Conservation (phyloP, 768 basidiomycete genomes). For the Chalciporus chontae region DNA sequence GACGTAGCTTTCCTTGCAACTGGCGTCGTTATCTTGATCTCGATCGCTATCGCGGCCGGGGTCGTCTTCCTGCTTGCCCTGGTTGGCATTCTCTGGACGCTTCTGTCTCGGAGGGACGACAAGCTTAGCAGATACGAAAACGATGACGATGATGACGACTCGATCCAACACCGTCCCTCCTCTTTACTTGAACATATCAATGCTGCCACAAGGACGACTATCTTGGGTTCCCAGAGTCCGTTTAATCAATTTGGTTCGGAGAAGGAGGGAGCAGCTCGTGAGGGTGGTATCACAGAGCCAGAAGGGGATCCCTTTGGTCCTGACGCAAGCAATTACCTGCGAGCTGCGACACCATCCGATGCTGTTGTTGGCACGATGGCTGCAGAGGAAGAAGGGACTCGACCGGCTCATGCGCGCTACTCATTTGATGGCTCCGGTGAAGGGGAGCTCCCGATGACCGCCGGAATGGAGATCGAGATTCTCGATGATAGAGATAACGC, state of each 20-base stretch:
- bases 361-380: slow-evolving; percentile 57
- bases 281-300: slow-evolving; percentile 29
- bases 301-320: slow-evolving; percentile 59
- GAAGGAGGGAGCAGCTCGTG: slow-evolving; percentile 49
- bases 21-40: slow-evolving; percentile 94
- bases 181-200: slow-evolving; percentile 90
- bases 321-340: slow-evolving; percentile 73
- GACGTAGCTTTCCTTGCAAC: slow-evolving; percentile 76
- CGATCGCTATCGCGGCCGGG: slow-evolving; percentile 94
- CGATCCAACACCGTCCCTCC: slow-evolving; percentile 75
- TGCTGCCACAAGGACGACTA: slow-evolving; percentile 81
- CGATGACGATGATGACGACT: slow-evolving; percentile 74
- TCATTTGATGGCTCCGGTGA: slow-evolving; percentile 78
- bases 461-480: slow-evolving; percentile 71
- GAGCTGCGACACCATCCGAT: slow-evolving; percentile 80
- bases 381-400: slow-evolving; percentile 60
- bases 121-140: slow-evolving; percentile 61
- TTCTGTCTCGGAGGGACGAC: slow-evolving; percentile 81
- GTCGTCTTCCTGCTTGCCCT: slow-evolving; percentile 85
- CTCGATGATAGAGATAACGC: slow-evolving; percentile 78
- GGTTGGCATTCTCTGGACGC: slow-evolving; percentile 83
- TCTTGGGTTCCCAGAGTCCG: slow-evolving; percentile 52
- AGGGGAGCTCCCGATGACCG: slow-evolving; percentile 68
- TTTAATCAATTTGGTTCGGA: slow-evolving; percentile 40
- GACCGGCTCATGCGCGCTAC: slow-evolving; percentile 77